Evolutionary conservation across 2,329 filamentous ascomycete genomes (phyloP), one percentile per base, ranked within the genome.

Genomic region (Colletotrichum abscissum): DNA sequence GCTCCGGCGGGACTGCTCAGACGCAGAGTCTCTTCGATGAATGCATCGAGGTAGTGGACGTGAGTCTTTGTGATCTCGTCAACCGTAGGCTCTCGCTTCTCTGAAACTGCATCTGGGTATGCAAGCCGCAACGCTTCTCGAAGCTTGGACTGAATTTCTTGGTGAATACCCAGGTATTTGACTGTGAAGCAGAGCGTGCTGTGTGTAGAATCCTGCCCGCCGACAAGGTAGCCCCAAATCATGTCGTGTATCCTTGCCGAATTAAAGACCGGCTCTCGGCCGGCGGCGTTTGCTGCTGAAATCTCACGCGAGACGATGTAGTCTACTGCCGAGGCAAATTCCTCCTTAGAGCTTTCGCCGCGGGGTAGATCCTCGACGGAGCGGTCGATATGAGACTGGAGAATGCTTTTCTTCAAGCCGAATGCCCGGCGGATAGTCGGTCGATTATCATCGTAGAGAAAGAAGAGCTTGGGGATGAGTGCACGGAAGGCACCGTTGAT

Each of bases 1-100:
- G 75, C 71, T 9, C 16, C 35, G n/a, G 77, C 75, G 6, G 55
- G 64, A 22, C 54, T 49, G 55, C 35, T 42, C 14, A 67, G 22
- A 5, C 82, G 80, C 3, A 81, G 73, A 3, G 77, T 76, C 72
- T 84, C 81, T 55, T 81, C 79, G 4, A 81, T 74, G 16, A 79
- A 65, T 5, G 80, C 81, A n/a, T 82, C 80, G 22, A 81, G 76
- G 63, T 80, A 82, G 2, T 78, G 78, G 0, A 78, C 63, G 4
- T 67, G 69, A 4, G 75, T 62, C 22, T 68, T 22, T 52, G 64
- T 42, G 30, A 82, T 70, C 73, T 82, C 80, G 0, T 67, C 35
- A 6, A 68, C 57, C 1, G 73, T 78, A 0, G 79, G 80, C 4
- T 58, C 26, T 3, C 79, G 78, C 16, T 54, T 38, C 46, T 78